A percentile compares a stretch with the other conserved stretches of the same genome.
Conservation (phyloP, 2,329 filamentous ascomycete species). For the Venturia effusa region DNA sequence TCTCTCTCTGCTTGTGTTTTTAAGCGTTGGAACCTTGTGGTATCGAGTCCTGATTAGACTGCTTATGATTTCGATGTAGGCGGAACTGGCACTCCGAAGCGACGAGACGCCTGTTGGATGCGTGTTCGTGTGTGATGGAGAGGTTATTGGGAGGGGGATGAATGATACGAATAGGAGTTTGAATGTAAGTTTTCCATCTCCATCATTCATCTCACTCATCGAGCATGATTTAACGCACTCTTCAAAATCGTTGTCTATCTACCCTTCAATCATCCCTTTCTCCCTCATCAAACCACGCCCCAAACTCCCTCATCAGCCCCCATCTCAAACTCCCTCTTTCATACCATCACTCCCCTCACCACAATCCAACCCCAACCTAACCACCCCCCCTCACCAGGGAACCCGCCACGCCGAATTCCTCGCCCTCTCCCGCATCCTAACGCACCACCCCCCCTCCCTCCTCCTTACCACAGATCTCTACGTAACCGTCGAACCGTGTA, state of each 20-base stretch:
- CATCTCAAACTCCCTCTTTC: neutral
- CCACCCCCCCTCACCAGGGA: conserved; percentile 41
- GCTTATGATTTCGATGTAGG: too few relatives aligned
- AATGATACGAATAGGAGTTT: conserved; percentile 91
- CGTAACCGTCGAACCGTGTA: conserved; percentile 95
- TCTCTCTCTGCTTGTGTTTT: too few relatives aligned
- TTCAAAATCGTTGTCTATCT: too few relatives aligned
- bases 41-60: too few relatives aligned
- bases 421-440: conserved; percentile 59
- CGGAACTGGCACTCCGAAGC: conserved; percentile 68
- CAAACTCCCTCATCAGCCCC: neutral
- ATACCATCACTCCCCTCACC: too few relatives aligned
- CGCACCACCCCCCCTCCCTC: conserved; percentile 54
- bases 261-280: too few relatives aligned
- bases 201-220: neutral
- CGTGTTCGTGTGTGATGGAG: conserved; percentile 71
- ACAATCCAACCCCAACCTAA: conserved; percentile 24
- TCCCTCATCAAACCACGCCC: too few relatives aligned
- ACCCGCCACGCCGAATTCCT: conserved; percentile 95
- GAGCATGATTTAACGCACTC: too few relatives aligned
- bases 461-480: conserved; percentile 72
- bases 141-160: conserved; percentile 82
- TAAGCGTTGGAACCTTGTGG: too few relatives aligned
- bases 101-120: conserved; percentile 97
- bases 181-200: conserved; percentile 34